Evolutionary conservation across 1,284 basidiomycete species (phyloP), one percentile per base, ranked within the genome.

Genomic region (Papiliotrema flavescens): DNA sequence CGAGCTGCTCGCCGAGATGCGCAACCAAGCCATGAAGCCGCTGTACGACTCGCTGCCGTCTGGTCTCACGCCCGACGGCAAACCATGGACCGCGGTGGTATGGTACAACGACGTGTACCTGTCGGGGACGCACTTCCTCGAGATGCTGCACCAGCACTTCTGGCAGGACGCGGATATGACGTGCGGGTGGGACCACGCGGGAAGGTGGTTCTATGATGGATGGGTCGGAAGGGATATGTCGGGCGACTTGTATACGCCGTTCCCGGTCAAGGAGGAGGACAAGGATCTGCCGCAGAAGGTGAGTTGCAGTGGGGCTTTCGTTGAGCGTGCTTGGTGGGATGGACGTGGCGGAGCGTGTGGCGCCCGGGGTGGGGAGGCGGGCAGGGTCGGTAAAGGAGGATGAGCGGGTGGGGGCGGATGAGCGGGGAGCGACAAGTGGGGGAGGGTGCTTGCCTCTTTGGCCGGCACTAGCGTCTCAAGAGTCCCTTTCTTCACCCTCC

Each of bases 61-160:
- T 1, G 63, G 64, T 28, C 57, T 68, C 8, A 53, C 66, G 4
- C 76, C 73, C 17, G 74, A 76, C 51, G 69, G 70, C 11, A 56
- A 66, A 26, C 67, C 70, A 11, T 72, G 70, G 71, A 61, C 66
- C 1, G 70, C 66, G 1, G 62, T 79, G 23, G 56, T 80, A 0
- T 79, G 71, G 62, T 67, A 79, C 67, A 79, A 79, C 64, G 79
- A 79, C 57, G 77, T 79, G 14, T 75, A 76, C 45, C 64, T 75
- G 28, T 75, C 72, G 36, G 74, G 75, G 6, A 55, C 62, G 15
- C 78, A 80, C 57, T 67, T 74, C 22, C 65, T 80, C 42, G 79
- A 80, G 55, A 60, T 79, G 37, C 54, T 79, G 45, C 70, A 73
- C 50, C 75, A 79, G 62, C 74, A 78, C 53, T 62, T 69, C 54